phyloP scores from a whole-genome alignment of 2,329 filamentous ascomycete species.

The Coniochaeta sp. region DNA sequence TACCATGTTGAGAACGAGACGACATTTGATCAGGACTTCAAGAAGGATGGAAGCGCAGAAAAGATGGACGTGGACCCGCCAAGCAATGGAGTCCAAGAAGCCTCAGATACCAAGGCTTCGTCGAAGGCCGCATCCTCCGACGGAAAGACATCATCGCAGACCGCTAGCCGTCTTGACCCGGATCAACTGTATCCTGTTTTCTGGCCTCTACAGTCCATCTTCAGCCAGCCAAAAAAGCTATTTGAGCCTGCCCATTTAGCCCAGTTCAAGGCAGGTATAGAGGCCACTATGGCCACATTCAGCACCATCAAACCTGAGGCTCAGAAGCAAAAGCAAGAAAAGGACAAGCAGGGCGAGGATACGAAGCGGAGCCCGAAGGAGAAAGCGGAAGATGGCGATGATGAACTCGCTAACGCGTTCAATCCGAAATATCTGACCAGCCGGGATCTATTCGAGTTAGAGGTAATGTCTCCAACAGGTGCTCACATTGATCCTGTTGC shows the following conservation, averaged over 20 bases:
- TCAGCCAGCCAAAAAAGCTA: constrained; percentile 79
- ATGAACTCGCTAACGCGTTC: constrained; percentile 65
- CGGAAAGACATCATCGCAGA: constrained; percentile 28
- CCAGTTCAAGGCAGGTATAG: constrained; percentile 74
- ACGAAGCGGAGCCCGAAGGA: constrained; percentile 58
- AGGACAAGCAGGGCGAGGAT: constrained; percentile 46
- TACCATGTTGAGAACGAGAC: constrained; percentile 96
- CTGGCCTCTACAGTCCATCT: constrained; percentile 87
- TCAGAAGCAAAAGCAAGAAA: constrained; percentile 34
- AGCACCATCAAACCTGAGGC: constrained; percentile 40
- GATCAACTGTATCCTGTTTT: constrained; percentile 82
- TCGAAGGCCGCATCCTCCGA: constrained; percentile 36
- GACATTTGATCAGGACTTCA: constrained; percentile 58
- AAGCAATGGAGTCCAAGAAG: constrained; percentile 24
- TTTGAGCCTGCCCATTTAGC: constrained; percentile 66
- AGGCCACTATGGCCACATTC: constrained; percentile 54
- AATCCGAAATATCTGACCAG: constrained; percentile 99
- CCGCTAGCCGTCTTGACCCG: constrained; percentile 47
- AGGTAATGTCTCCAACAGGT: constrained; percentile 42
- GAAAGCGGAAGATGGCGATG: constrained; percentile 54
- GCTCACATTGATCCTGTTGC: constrained; percentile 5
- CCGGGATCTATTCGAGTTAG: constrained; percentile 88
- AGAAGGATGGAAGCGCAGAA: constrained; percentile 29
- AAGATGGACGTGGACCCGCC: constrained; percentile 62
- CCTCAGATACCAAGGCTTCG: constrained; percentile 22